A percentile compares a stretch with the other conserved stretches of the same genome.
These are phyloP conservation scores for Cordyceps cicadae DNA, from an alignment of 2,329 filamentous ascomycete species.

Conservation along the genomic window DNA sequence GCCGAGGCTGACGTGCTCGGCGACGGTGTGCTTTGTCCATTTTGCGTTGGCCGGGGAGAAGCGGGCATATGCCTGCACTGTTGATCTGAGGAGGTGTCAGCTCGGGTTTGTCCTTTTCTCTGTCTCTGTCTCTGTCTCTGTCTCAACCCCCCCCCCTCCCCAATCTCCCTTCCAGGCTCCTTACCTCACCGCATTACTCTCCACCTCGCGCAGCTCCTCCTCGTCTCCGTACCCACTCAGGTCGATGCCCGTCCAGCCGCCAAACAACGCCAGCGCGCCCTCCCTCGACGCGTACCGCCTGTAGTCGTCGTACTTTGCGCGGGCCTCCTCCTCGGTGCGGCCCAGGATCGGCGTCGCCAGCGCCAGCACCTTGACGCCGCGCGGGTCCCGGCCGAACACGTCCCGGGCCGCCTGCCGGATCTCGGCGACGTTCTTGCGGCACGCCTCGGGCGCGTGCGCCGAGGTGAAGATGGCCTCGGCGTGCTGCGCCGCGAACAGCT, in stretches of 20 bases:
- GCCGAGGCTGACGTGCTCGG: constrained; percentile 25
- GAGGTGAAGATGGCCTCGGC: constrained; percentile 58
- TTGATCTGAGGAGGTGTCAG: constrained; percentile 24
- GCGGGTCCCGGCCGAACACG: constrained; percentile 42
- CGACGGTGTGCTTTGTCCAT: constrained; percentile 28
- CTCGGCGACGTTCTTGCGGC: constrained; percentile 48
- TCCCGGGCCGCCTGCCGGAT: constrained; percentile 43
- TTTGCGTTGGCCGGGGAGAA: constrained; percentile 22
- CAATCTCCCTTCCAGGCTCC: background rate
- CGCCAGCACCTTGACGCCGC: constrained; percentile 52
- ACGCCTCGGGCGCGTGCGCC: constrained; percentile 45
- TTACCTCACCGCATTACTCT: constrained; percentile 46
- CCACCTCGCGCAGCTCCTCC: constrained; percentile 52
- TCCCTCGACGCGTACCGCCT: constrained; percentile 49
- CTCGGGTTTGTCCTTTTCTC: too few species aligned
- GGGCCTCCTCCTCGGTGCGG: constrained; percentile 50
- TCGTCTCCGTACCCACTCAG: constrained; percentile 52
- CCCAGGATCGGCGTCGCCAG: constrained; percentile 51
- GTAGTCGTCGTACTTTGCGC: constrained; percentile 40
- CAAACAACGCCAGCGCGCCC: constrained; percentile 55
- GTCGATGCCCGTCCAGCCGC: constrained; percentile 61
- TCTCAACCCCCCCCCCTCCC: too few species aligned
- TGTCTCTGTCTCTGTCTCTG: too few species aligned
- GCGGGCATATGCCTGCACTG: constrained; percentile 39
- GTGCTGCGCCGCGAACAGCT: constrained; percentile 52